phyloP scores from a whole-genome alignment of 371 early-diverging fungal species.

The Mucor lusitanicus region DNA sequence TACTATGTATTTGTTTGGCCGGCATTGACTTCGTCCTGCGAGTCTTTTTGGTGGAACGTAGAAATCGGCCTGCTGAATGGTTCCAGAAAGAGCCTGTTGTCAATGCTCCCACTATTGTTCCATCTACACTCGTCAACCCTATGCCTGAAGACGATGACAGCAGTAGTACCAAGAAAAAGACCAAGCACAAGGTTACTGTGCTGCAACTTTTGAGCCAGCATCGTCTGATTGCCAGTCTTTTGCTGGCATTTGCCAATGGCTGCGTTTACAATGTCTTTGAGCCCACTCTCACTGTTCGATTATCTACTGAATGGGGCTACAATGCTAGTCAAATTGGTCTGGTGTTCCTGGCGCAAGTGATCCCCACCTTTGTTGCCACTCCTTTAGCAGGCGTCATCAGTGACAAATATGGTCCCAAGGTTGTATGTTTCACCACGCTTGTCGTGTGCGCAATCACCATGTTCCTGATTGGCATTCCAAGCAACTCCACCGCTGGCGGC shows the following conservation, averaged over 20 bases:
- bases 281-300: slow-evolving; percentile 47
- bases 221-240: slow-evolving; percentile 20
- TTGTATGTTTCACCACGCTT: slow-evolving; percentile 28
- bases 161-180: not conserved
- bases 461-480: slow-evolving; percentile 42
- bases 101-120: not conserved
- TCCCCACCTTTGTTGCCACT: slow-evolving; percentile 45
- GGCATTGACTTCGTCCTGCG: slow-evolving; percentile 47
- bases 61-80: slow-evolving; percentile 24
- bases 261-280: slow-evolving; percentile 26
- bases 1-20: slow-evolving; percentile 60
- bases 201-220: slow-evolving; percentile 16
- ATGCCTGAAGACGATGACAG: not conserved
- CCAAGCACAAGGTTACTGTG: slow-evolving; percentile 8
- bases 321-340: slow-evolving; percentile 54
- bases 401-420: slow-evolving; percentile 48
- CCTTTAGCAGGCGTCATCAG: slow-evolving; percentile 48
- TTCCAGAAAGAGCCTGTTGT: slow-evolving; percentile 3
- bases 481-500: slow-evolving; percentile 30
- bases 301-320: slow-evolving; percentile 42
- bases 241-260: slow-evolving; percentile 27
- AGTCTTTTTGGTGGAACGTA: slow-evolving; percentile 43
- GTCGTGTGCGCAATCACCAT: slow-evolving; percentile 29
- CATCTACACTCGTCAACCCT: not conserved
- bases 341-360: slow-evolving; percentile 51